Base-by-base conservation (phyloP, 805 yeast genomes). In the Myxozyma sirexii region DNA sequence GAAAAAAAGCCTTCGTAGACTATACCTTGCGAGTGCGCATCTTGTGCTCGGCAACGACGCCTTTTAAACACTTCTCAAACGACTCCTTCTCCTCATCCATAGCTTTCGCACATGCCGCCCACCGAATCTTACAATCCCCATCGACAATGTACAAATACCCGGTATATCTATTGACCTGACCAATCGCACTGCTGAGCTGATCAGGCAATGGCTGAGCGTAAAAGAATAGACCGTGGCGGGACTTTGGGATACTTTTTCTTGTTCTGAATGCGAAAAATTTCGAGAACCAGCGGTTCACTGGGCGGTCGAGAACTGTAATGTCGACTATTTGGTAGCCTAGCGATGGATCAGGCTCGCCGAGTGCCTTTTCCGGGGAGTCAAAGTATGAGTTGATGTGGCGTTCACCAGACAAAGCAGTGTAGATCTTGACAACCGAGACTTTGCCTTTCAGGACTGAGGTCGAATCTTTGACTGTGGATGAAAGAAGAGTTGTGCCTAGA, bases 81-180 rank as follows among this genome's bases (percentile, higher is more conserved):
- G 65, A 62, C 43, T 64, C 76, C 49, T 77, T 75, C 66, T 94
- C 99, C 35, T 80, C 80, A n/a, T 80, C 83, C 15, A 79, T 79
- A 1, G 96, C 87, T 41, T 80, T 82, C 1, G 98, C 99, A 67
- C 96, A 84, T 3, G 90, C 88, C 24, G 90, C 91, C 98, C 98
- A 93, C 67, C 98, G 79, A 55, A 94, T 86, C 68, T 82, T 85
- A 53, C 87, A 86, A 13, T 84, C 77, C 15, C 77, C 78, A 70
- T 94, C 99, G 37, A 94, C 80, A 3, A 93, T 76, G 65, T 90
- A 87, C 10, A 91, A 77, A 70, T 89, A 91, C 0, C 98, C 98
- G 1, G 96, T 83, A 67, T 87, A 88, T 23, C 83, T 80, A 70
- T 93, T 93, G 56, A 84, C 85, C 66, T 91, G 82, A 50, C 82